These are phyloP conservation scores for Jaltomata sinuosa DNA, from an alignment of 257 asterid species.

Conservation along the genomic window DNA sequence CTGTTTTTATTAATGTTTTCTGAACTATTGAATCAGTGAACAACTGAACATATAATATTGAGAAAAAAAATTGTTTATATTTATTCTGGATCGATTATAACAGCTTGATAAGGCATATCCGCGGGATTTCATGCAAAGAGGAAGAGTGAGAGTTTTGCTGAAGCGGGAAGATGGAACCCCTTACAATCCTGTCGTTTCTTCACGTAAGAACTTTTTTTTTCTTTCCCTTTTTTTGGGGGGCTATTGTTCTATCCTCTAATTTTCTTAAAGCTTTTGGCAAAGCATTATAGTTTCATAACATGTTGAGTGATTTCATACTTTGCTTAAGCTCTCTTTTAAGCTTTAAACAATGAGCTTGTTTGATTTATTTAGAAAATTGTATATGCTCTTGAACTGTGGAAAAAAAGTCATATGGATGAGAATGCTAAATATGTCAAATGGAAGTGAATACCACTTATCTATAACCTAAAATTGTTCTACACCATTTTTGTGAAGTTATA, in stretches of 20 bases:
- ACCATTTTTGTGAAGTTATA: neutral
- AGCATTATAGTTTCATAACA: neutral
- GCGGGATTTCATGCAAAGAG: slow-evolving; percentile 93
- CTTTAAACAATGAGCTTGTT: neutral
- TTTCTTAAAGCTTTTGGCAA: neutral
- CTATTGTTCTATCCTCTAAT: neutral
- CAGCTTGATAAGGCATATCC: slow-evolving; percentile 95
- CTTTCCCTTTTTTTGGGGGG: no score
- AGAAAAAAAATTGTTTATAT: neutral
- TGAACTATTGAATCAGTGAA: neutral
- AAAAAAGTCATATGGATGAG: neutral
- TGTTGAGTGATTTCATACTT: neutral
- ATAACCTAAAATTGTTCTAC: neutral
- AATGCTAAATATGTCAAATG: neutral
- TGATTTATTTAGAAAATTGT: neutral
- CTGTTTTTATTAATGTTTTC: neutral
- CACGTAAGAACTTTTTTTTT: slow-evolving; percentile 40
- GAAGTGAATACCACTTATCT: neutral
- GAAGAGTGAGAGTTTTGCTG: slow-evolving; percentile 84
- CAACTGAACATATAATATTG: neutral
- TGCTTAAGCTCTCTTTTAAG: neutral
- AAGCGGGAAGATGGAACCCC: slow-evolving; percentile 78
- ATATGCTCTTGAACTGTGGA: neutral
- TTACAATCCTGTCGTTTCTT: slow-evolving; percentile 62
- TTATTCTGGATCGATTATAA: neutral